Base-by-base conservation (phyloP, 164 flowering plant species). In the Chloranthus sessilifolius region DNA sequence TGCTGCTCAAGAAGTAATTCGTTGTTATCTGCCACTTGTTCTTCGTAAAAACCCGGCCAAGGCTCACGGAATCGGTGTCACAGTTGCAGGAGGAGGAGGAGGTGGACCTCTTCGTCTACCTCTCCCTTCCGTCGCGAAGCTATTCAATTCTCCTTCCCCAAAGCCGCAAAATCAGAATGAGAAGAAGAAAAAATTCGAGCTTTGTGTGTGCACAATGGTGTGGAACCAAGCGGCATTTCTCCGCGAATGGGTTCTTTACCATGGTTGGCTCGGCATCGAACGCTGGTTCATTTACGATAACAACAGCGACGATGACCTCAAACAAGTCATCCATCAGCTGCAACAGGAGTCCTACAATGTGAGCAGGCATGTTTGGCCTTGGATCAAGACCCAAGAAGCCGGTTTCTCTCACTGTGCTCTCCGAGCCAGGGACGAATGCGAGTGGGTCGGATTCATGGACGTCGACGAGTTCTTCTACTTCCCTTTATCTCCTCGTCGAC, bases 311-410 rank as follows among this genome's bases (percentile, higher is more conserved):
- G 97, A 89, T 59, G 62, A 48, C 3, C 61, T 76, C 4, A 61
- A 73, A 27, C 69, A 80, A 5, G 80, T 74, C 29, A 61, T 81
- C 23, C 58, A 60, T 9, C 76, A 76, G 55, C 89, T 89, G 3
- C 55, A 70, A 5, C 35, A 11, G 12, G 67, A 66, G 5, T 50
- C 64, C 16, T 82, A 76, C 64, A 82, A 81, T 62, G 80, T 89
- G 4, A 81, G 68, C 34, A 68, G 95, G 55, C 89, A 76, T 41
- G 63, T 58, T 16, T 89, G 95, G 95, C 95, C 97, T 1, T 89
- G 97, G 95, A 71, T 89, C 42, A 89, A 89, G 64, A 77, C 89
- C 1, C 97, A 89, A 61, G 97, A 89, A 63, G 95, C 95, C 4
- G 97, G 97, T 4, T 89, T 89, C 50, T 85, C 97, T 0, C 95